Percentiles rank a stretch among this genome's conserved stretches.
phyloP scores from a whole-genome alignment of 306 rosid genomes.

The Fagus sylvatica region DNA sequence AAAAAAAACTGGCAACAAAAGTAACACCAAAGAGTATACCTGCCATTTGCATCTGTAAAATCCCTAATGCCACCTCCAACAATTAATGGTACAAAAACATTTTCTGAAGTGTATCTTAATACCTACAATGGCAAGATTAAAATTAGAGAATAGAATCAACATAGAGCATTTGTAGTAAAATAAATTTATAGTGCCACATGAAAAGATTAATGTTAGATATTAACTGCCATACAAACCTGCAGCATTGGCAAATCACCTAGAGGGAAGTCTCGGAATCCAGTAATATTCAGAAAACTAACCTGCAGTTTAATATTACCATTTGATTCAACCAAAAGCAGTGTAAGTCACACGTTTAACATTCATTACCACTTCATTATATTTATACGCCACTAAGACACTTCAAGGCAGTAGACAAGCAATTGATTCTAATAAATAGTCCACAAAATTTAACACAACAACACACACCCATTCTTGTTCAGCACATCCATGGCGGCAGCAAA shows the following conservation, averaged over 20 bases:
- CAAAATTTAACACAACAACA: not conserved
- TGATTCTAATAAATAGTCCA: not conserved
- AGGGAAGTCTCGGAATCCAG: conserved; percentile 97
- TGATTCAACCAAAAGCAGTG: not conserved
- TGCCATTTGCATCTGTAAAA: conserved; percentile 84
- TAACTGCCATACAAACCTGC: conserved; percentile 58
- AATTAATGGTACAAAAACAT: conserved; percentile 94
- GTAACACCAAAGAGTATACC: conserved; percentile 47
- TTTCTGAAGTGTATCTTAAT: conserved; percentile 81
- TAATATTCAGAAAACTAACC: conserved; percentile 90
- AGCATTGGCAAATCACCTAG: conserved; percentile 97
- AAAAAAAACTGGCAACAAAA: not conserved
- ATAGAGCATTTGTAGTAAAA: not conserved
- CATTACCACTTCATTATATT: conserved; percentile 12
- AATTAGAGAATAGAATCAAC: not conserved
- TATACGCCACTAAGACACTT: too few species aligned
- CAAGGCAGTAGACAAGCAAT: conserved; percentile 14
- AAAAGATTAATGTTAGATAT: not conserved
- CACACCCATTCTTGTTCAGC: conserved; percentile 72
- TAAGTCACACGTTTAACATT: not conserved
- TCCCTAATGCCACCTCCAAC: conserved; percentile 99
- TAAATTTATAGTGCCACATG: not conserved
- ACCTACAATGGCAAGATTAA: conserved; percentile 50
- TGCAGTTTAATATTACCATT: conserved; percentile 34
- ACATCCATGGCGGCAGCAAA: conserved; percentile 93